Percentiles rank a stretch among this genome's conserved stretches.
Conservation (phyloP, 2,329 filamentous ascomycete species). For the Chrysoporthe cubensis region DNA sequence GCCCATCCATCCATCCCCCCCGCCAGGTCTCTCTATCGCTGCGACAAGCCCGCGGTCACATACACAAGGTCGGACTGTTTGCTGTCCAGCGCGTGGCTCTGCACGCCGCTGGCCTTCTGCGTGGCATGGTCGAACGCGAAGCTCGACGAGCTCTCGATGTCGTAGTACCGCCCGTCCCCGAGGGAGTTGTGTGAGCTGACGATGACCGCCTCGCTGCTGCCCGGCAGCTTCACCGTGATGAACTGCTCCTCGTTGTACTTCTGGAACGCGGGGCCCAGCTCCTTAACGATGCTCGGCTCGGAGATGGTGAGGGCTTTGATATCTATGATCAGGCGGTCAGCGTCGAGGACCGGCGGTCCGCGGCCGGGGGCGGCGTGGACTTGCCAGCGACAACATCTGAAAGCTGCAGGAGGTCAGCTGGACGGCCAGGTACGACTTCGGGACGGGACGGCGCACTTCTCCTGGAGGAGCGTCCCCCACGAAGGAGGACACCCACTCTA, state of each 20-base stretch:
- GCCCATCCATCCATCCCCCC: slow-evolving; percentile 1
- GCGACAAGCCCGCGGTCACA: slow-evolving; percentile 37
- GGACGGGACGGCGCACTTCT: slow-evolving; percentile 67
- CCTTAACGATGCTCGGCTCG: slow-evolving; percentile 67
- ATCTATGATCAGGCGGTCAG: slow-evolving; percentile 56
- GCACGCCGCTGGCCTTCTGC: slow-evolving; percentile 79
- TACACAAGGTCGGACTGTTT: slow-evolving; percentile 80
- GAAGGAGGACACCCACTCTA: slow-evolving; percentile 77
- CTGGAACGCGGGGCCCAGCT: slow-evolving; percentile 82
- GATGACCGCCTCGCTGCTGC: slow-evolving; percentile 80
- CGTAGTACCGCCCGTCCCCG: slow-evolving; percentile 83
- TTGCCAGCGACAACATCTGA: slow-evolving; percentile 86
- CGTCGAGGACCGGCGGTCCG: slow-evolving; percentile 4
- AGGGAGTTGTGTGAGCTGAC: slow-evolving; percentile 86
- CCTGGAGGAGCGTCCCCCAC: slow-evolving; percentile 93
- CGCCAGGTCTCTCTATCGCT: not conserved
- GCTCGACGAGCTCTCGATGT: slow-evolving; percentile 83
- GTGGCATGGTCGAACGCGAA: slow-evolving; percentile 86
- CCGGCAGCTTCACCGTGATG: slow-evolving; percentile 84
- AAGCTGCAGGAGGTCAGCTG: slow-evolving; percentile 58
- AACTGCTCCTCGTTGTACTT: slow-evolving; percentile 98
- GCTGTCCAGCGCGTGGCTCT: slow-evolving; percentile 80
- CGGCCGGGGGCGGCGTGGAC: not conserved
- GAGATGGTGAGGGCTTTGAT: slow-evolving; percentile 84
- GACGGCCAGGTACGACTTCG: slow-evolving; percentile 20